Percentiles rank a stretch among this genome's conserved stretches.
phyloP scores from a whole-genome alignment of 768 basidiomycete species.

The Trametes villosa region DNA sequence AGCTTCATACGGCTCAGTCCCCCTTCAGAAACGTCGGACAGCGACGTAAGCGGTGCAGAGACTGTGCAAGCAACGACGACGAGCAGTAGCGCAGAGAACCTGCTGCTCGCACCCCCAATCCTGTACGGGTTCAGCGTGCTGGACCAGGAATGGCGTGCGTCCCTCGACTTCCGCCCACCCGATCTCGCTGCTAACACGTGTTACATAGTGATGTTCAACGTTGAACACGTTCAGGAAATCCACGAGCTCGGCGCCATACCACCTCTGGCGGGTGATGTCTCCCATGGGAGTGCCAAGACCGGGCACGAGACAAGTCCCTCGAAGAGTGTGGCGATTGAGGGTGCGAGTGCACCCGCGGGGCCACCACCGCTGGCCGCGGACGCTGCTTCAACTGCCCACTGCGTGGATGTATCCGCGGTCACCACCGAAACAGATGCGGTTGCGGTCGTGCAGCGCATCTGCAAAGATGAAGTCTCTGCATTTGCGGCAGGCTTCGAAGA shows the following conservation, averaged over 20 bases:
- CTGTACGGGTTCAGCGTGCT: conserved; percentile 60
- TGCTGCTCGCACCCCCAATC: conserved; percentile 47
- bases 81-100: background rate
- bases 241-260: no score
- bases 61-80: background rate
- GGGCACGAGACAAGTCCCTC: background rate
- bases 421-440: background rate
- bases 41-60: background rate
- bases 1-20: background rate
- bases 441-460: background rate
- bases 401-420: background rate
- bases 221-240: background rate
- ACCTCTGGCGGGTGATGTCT: no score
- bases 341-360: no score
- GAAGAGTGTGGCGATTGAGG: no score
- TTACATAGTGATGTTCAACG: background rate
- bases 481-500: background rate
- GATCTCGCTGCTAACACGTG: background rate
- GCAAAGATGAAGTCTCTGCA: background rate
- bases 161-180: background rate
- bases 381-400: no score
- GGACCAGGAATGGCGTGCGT: conserved; percentile 58
- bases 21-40: background rate
- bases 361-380: no score
- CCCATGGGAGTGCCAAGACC: background rate